phyloP scores from a whole-genome alignment of 2,329 filamentous ascomycete genomes.

The Diaporthe sp. region DNA sequence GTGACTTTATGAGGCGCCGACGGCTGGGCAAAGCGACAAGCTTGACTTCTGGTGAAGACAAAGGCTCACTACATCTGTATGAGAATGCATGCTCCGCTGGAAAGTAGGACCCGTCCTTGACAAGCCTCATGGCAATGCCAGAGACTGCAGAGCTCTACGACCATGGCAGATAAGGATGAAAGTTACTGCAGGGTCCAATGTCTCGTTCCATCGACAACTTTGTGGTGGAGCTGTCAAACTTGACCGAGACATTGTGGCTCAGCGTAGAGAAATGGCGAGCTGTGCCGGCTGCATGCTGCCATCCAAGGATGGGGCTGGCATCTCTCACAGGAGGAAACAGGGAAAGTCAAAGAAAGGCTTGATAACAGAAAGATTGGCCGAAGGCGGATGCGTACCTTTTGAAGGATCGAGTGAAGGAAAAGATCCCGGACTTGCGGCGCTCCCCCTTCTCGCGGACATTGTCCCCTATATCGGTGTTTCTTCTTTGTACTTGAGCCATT shows the following conservation, averaged over 20 bases:
- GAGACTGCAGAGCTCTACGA: background rate
- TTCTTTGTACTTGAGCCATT: slow-evolving; percentile 40
- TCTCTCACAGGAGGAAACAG: background rate
- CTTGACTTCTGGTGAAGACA: slow-evolving; percentile 19
- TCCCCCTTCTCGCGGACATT: slow-evolving; percentile 31
- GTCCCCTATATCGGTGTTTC: slow-evolving; percentile 36
- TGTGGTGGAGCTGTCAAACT: background rate
- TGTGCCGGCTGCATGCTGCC: background rate
- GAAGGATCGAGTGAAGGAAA: slow-evolving; percentile 41
- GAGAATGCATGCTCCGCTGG: slow-evolving; percentile 36
- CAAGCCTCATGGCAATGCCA: background rate
- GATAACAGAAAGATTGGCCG: background rate
- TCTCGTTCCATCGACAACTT: background rate
- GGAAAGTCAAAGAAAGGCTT: background rate
- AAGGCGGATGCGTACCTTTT: slow-evolving; percentile 38
- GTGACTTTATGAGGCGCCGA: slow-evolving; percentile 36
- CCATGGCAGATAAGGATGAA: background rate
- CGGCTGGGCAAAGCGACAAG: slow-evolving; percentile 21
- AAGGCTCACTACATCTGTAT: slow-evolving; percentile 40
- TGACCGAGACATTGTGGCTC: background rate
- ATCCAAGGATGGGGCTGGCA: background rate
- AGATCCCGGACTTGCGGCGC: slow-evolving; percentile 41
- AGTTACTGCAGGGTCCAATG: background rate
- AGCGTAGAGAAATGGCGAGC: background rate
- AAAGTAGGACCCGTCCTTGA: background rate